Conservation (phyloP, 768 basidiomycete genomes). For the Saitozyma sp. region DNA sequence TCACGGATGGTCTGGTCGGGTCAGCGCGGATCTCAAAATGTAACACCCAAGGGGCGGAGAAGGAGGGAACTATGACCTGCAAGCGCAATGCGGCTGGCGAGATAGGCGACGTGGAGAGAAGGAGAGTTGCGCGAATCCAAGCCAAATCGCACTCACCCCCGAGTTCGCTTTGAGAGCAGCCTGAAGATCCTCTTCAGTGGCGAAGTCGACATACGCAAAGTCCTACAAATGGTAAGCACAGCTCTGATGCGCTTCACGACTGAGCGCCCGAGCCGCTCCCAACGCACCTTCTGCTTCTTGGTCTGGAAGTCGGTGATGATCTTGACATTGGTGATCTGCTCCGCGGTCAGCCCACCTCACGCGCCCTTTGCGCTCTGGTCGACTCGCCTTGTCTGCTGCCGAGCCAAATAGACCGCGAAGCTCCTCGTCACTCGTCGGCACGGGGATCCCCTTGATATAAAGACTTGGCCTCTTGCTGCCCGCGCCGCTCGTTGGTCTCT, state of each 20-base stretch:
- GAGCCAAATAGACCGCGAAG: conserved; percentile 20
- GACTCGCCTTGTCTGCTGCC: conserved; percentile 26
- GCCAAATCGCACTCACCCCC: conserved; percentile 58
- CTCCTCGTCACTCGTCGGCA: conserved; percentile 27
- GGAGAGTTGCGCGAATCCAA: not conserved
- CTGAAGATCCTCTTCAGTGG: conserved; percentile 81
- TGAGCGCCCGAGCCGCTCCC: not conserved
- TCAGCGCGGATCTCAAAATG: conserved; percentile 2
- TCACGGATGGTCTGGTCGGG: conserved; percentile 39
- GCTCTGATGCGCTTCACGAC: not conserved
- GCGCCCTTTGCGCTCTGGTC: not conserved
- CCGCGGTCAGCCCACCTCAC: conserved; percentile 55
- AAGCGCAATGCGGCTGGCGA: not conserved
- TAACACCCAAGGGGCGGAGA: no score
- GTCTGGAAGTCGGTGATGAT: conserved; percentile 32
- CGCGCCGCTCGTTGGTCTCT: not conserved
- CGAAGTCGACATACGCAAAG: conserved; percentile 86
- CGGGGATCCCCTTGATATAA: conserved; percentile 36
- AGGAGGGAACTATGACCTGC: no score
- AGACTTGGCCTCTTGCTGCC: conserved; percentile 17
- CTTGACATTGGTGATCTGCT: conserved; percentile 40
- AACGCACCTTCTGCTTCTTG: conserved; percentile 38
- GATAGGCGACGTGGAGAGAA: no score
- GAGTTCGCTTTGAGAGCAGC: conserved; percentile 71
- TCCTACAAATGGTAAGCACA: conserved; percentile 48